phyloP scores from a whole-genome alignment of 2,329 filamentous ascomycete genomes.

The Colletotrichum siamense region DNA sequence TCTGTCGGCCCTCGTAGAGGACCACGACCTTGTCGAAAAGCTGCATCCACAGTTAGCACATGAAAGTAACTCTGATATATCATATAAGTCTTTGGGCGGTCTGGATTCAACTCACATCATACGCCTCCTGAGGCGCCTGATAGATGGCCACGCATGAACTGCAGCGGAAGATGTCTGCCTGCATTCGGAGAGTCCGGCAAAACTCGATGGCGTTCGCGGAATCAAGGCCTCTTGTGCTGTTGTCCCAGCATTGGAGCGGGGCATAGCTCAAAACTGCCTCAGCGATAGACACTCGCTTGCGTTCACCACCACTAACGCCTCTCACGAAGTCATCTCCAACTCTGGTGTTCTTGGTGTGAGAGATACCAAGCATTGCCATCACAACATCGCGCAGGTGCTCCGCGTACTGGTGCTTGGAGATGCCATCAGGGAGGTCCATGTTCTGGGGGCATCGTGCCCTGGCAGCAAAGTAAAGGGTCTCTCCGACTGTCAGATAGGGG shows the following conservation, averaged over 20 bases:
- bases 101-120: constrained; percentile 43
- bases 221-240: constrained; percentile 54
- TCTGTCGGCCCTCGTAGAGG: constrained; percentile 70
- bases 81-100: rapidly evolving
- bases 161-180: constrained; percentile 29
- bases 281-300: constrained; percentile 44
- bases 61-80: rapidly evolving
- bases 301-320: constrained; percentile 60
- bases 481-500: constrained; percentile 62
- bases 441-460: constrained; percentile 55
- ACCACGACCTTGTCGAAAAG: constrained; percentile 72
- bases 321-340: constrained; percentile 61
- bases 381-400: constrained; percentile 56
- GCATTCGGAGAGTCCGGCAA: constrained; percentile 29
- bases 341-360: constrained; percentile 57
- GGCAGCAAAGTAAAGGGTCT: constrained; percentile 67
- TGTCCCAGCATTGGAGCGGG: constrained; percentile 41
- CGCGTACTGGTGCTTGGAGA: constrained; percentile 44
- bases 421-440: constrained; percentile 47
- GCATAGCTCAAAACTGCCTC: constrained; percentile 35
- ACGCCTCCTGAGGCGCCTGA: constrained; percentile 64
- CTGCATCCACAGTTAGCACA: background rate
- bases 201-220: constrained; percentile 17
- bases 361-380: constrained; percentile 60
- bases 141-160: constrained; percentile 50